These are phyloP conservation scores for Rhizophagus clarus DNA, from an alignment of 192 early-diverging fungal genomes.

Conservation along the genomic window DNA sequence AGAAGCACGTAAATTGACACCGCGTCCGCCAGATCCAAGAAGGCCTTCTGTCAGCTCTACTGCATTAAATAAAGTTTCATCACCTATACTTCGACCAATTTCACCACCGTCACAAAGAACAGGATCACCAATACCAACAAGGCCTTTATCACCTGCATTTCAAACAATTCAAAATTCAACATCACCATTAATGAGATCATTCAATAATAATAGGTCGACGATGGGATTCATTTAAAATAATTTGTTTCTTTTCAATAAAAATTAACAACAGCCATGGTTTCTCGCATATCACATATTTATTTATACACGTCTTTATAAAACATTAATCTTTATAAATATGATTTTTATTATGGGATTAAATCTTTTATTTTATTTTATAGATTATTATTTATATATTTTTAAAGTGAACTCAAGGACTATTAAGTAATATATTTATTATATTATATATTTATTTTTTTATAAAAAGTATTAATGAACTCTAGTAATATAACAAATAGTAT, in stretches of 20 bases:
- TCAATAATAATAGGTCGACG: not conserved
- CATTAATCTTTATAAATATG: too few relatives aligned
- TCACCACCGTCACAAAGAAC: not conserved
- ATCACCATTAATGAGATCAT: not conserved
- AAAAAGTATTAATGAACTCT: too few relatives aligned
- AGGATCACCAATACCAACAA: not conserved
- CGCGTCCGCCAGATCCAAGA: not conserved
- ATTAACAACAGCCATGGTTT: too few relatives aligned
- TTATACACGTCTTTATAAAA: too few relatives aligned
- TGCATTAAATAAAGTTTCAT: not conserved
- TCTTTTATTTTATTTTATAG: too few relatives aligned
- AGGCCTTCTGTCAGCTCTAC: not conserved
- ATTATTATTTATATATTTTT: too few relatives aligned
- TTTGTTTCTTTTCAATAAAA: not conserved
- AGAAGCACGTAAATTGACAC: slow-evolving; percentile 49
- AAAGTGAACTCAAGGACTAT: too few relatives aligned
- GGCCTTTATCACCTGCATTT: not conserved
- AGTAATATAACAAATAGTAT: too few relatives aligned
- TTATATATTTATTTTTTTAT: too few relatives aligned
- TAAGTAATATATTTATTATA: too few relatives aligned
- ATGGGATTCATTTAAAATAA: not conserved
- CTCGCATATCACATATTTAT: too few relatives aligned
- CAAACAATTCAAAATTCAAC: not conserved
- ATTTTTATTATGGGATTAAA: too few relatives aligned
- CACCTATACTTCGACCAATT: not conserved